Base-by-base conservation (phyloP, 2,329 filamentous ascomycete genomes). In the Nemania sp. region DNA sequence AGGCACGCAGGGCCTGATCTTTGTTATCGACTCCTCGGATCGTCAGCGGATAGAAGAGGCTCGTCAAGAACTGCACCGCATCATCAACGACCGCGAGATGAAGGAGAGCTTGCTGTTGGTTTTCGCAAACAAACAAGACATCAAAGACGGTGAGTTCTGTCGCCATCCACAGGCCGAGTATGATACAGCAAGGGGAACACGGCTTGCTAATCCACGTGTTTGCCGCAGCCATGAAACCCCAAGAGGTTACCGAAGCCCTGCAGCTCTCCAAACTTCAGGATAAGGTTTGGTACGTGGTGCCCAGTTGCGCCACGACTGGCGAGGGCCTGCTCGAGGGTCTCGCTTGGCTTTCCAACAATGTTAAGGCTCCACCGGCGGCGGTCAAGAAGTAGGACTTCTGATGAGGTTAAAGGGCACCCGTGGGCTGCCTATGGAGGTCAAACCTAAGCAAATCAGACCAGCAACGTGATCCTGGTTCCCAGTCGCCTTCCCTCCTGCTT, bases 51-150 rank as follows among this genome's bases (percentile, higher is more conserved):
- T 99, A 77, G 91, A 95, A 59, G 95, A 98, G 80, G 95, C 95
- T 58, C 87, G 89, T 71, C 90, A 92, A 76, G 95, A 99, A 78
- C 83, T 99, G 67, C 92, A 97, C 81, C 90, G 94, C 74, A 98
- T 98, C 79, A 92, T 98, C 80, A 95, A 96, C 78, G 95, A 98
- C 77, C 89, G 94, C 67, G 95, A 99, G 83, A 94, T 98, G 87
- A 93, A 95, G 80, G 94, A 98, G 74, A 93, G 92, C 64, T 83
- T 98, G 70, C 81, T 99, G 70, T 81, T 98, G 63, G 94, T 99
- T 43, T 98, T 99, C 77, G 95, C 95, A 73, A 99, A 99, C 83
- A 99, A 99, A 86, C 95, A 98, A 80, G 95, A 99, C 86, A 82
- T 98, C 70, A 83, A 85, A 60, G 91, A 91, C 74, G 87, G 91